Percentiles rank a stretch among this genome's conserved stretches.
phyloP scores from a whole-genome alignment of 805 yeast genomes.

The Hanseniaspora guilliermondii region DNA sequence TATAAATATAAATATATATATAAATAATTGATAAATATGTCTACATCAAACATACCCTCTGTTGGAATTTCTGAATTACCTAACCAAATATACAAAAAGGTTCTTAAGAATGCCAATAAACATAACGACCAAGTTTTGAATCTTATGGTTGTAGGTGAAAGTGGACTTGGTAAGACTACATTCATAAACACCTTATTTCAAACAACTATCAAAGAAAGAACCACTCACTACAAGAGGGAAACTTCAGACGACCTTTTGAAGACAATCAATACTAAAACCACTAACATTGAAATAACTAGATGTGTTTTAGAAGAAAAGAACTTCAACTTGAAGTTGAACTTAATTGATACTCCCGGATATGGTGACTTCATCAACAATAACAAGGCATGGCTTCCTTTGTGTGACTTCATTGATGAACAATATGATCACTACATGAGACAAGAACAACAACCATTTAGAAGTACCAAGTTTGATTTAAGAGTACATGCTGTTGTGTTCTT shows the following conservation, averaged over 20 bases:
- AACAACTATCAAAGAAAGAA: constrained; percentile 46
- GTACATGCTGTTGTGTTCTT: constrained; percentile 87
- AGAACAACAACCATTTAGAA: constrained; percentile 80
- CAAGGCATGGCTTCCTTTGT: constrained; percentile 74
- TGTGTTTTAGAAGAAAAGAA: constrained; percentile 79
- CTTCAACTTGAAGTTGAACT: constrained; percentile 61
- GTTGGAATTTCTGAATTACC: constrained; percentile 65
- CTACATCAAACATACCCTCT: constrained; percentile 22
- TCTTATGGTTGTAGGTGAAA: constrained; percentile 79
- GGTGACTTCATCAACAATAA: constrained; percentile 82
- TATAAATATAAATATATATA: too few species aligned
- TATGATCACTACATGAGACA: constrained; percentile 80
- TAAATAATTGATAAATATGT: neutral
- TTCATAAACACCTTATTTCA: constrained; percentile 78
- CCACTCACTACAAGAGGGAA: constrained; percentile 22
- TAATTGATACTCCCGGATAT: constrained; percentile 88
- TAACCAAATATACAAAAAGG: constrained; percentile 65
- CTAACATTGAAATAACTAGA: constrained; percentile 64
- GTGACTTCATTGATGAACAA: constrained; percentile 84
- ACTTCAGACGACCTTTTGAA: constrained; percentile 25
- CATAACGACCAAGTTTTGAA: constrained; percentile 60
- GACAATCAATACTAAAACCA: constrained; percentile 48
- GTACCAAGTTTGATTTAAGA: constrained; percentile 57
- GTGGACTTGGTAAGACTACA: constrained; percentile 87
- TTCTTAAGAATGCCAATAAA: constrained; percentile 34